Evolutionary conservation across 2,329 filamentous ascomycete genomes (phyloP).

Genomic region (Sarocladium oryzae): DNA sequence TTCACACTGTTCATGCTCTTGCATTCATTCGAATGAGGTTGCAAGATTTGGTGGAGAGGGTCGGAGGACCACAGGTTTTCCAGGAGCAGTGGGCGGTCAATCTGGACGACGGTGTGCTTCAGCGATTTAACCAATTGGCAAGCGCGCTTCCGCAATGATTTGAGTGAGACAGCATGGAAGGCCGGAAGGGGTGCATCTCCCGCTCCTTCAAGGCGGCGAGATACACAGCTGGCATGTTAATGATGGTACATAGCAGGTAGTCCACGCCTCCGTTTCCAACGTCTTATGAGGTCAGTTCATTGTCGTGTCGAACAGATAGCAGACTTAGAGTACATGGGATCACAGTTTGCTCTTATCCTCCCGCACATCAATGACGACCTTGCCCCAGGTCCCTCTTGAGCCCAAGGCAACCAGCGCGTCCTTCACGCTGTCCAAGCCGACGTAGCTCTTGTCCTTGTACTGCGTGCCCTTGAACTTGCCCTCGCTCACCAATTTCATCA

Average conservation of each 20-base stretch:
- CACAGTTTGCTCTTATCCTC: conserved; percentile 52
- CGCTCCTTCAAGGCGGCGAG: no score
- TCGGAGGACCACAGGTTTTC: conserved; percentile 61
- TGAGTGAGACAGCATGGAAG: not conserved
- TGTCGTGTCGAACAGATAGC: no score
- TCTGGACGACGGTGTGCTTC: conserved; percentile 49
- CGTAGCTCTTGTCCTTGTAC: conserved; percentile 75
- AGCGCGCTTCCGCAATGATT: conserved; percentile 6
- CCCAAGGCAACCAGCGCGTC: conserved; percentile 72
- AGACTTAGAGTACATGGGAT: no score
- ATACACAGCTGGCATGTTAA: no score
- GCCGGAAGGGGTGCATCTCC: not conserved
- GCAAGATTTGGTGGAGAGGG: conserved; percentile 47
- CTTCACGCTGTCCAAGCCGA: conserved; percentile 73
- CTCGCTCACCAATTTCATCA: conserved; percentile 68
- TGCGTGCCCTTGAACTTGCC: conserved; percentile 78
- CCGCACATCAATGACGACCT: conserved; percentile 84
- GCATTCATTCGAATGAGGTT: conserved; percentile 59
- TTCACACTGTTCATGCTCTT: conserved; percentile 60
- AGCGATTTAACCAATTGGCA: conserved; percentile 7
- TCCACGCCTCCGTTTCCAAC: not conserved
- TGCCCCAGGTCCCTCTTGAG: conserved; percentile 83
- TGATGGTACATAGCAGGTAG: not conserved
- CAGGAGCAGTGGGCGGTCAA: conserved; percentile 64
- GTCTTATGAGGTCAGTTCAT: no score